These are phyloP conservation scores for Jamesozyma lodderae DNA, from an alignment of 805 yeast genomes.

Conservation along the genomic window DNA sequence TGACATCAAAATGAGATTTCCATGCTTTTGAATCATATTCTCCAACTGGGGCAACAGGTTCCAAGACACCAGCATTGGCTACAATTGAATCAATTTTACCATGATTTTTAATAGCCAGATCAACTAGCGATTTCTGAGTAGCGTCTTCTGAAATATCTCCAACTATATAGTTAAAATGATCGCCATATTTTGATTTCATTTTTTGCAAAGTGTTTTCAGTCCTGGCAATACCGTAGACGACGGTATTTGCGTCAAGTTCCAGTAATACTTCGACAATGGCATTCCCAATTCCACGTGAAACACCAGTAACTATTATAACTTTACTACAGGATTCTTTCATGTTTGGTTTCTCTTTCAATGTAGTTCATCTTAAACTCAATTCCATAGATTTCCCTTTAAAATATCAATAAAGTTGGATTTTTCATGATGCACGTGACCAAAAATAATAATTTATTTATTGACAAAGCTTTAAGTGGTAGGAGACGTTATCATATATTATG, in stretches of 20 bases:
- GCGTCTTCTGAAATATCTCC: constrained; percentile 52
- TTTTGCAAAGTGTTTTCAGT: constrained; percentile 39
- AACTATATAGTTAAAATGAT: constrained; percentile 40
- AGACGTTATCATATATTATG: too few relatives aligned
- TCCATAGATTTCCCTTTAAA: too few relatives aligned
- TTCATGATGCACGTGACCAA: too few relatives aligned
- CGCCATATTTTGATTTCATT: constrained; percentile 39
- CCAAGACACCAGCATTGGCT: constrained; percentile 77
- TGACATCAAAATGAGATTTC: constrained; percentile 61
- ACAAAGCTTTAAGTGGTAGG: too few relatives aligned
- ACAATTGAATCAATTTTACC: constrained; percentile 57
- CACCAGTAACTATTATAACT: constrained; percentile 49
- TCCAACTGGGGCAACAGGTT: constrained; percentile 56
- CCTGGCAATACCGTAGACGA: constrained; percentile 60
- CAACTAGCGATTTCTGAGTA: constrained; percentile 31
- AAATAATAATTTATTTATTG: too few relatives aligned
- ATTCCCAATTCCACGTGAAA: constrained; percentile 74
- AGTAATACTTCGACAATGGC: constrained; percentile 52
- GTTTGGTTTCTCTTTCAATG: too few relatives aligned
- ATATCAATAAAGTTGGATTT: too few relatives aligned
- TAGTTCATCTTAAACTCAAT: too few relatives aligned
- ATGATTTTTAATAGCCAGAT: constrained; percentile 38
- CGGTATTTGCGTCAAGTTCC: constrained; percentile 34
- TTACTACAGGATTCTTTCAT: too few relatives aligned
- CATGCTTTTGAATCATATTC: constrained; percentile 40